Conservation (phyloP, 2,329 filamentous ascomycete species). For the Rachicladosporium sp. region DNA sequence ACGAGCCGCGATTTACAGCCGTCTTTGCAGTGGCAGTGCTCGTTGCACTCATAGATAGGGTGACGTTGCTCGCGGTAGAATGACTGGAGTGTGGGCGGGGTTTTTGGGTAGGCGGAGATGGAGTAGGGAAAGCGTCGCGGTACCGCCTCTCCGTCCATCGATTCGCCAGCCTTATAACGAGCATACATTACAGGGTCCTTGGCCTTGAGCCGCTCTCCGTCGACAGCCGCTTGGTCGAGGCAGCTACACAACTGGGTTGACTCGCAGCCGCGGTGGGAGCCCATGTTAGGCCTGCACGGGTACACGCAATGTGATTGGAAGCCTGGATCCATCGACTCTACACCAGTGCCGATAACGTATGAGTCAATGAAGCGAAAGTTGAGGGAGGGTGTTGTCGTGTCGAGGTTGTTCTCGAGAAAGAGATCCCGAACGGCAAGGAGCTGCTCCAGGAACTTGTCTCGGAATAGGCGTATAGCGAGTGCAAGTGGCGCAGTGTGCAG, state of each 20-base stretch:
- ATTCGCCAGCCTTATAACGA: slow-evolving; percentile 10
- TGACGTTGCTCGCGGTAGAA: slow-evolving; percentile 32
- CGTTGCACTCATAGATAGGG: slow-evolving; percentile 71
- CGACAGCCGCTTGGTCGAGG: slow-evolving; percentile 47
- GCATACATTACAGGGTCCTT: slow-evolving; percentile 11
- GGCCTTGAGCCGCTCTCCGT: slow-evolving; percentile 25
- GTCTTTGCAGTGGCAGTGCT: slow-evolving; percentile 36
- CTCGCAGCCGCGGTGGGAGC: slow-evolving; percentile 45
- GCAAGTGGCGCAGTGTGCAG: slow-evolving; percentile 13
- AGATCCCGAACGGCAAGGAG: slow-evolving; percentile 16
- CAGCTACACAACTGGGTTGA: slow-evolving; percentile 53
- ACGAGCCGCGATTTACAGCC: slow-evolving; percentile 65
- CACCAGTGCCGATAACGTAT: slow-evolving; percentile 47
- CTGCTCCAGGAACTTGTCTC: slow-evolving; percentile 25
- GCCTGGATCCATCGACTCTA: slow-evolving; percentile 42
- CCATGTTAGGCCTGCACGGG: slow-evolving; percentile 44
- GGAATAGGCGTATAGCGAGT: slow-evolving; percentile 25
- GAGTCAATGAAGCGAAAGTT: slow-evolving; percentile 58
- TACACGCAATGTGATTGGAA: slow-evolving; percentile 55
- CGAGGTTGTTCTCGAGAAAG: slow-evolving; percentile 43
- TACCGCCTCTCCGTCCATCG: slow-evolving; percentile 18
- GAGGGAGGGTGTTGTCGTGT: slow-evolving; percentile 42
- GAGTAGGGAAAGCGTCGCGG: slow-evolving; percentile 52
- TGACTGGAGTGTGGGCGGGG: slow-evolving; percentile 16
- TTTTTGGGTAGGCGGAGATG: slow-evolving; percentile 10